Base-by-base conservation (phyloP, 2,329 filamentous ascomycete species). In the Fusarium brevicatenulatum region DNA sequence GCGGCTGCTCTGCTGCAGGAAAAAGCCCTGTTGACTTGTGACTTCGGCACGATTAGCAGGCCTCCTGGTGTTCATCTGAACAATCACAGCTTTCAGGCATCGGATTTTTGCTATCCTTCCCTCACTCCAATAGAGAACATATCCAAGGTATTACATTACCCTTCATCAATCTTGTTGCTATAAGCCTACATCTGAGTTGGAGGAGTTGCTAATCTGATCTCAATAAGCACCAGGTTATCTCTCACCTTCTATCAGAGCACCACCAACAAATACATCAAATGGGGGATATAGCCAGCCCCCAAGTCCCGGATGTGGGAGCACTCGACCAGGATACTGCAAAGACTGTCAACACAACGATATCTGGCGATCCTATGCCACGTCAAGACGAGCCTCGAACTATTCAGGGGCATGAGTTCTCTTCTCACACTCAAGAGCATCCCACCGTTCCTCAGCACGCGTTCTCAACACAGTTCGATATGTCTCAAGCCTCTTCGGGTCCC, bases 391-490 rank as follows among this genome's bases (percentile, higher is more conserved):
- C 68, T 47, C 67, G 54, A 44, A 56, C 46, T 58, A 21, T 52
- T 75, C 78, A 63, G 67, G 75, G 76, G 44, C 49, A 76, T 68
- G 66, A 42, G 18, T 52, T 55, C 66, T 37, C 77, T 76, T 67
- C 73, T 40, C 64, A 69, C 16, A 56, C 71, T 46, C 76, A 76
- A 47, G 73, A 73, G 49, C 68, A 80, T 16, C 78, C 81, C 68
- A 74, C 72, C 23, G 73, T 78, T 23, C 75, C 81, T 8, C 82
- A 83, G 61, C 81, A 84, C 78, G 76, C 81, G 7, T 86, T 85
- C 70, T 78, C 81, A 23, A 77, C 80, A 36, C 85, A 86, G 62
- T 80, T 84, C 71, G 83, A 85, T 61, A 84, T 86, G 81, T 71
- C 80, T 49, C 77, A 80, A 42, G 68, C 75, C 23, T 69, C 67